phyloP scores from a whole-genome alignment of 352 stramenopile genomes.

The Phytophthora rubi region DNA sequence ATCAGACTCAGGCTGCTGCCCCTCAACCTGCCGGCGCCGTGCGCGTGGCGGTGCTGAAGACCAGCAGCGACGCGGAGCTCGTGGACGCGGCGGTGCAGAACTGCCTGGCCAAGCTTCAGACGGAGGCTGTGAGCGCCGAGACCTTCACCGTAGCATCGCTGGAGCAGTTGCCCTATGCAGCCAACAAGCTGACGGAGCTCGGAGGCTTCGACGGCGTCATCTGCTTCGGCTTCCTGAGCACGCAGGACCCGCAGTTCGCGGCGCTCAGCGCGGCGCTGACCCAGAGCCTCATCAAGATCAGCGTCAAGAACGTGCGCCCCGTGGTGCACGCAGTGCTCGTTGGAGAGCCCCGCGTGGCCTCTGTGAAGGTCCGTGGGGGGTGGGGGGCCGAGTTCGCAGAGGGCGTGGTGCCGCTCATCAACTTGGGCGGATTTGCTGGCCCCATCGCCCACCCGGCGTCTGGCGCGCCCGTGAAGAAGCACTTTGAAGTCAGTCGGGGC shows the following conservation, averaged over 20 bases:
- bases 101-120: conserved; percentile 46
- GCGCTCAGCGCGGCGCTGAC: conserved; percentile 61
- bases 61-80: conserved; percentile 68
- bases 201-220: conserved; percentile 80
- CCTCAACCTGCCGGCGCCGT: conserved; percentile 35
- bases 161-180: conserved; percentile 80
- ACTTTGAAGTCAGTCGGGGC: conserved; percentile 64
- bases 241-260: conserved; percentile 66
- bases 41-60: conserved; percentile 82
- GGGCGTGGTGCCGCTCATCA: conserved; percentile 62
- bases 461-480: conserved; percentile 55
- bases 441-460: conserved; percentile 48
- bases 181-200: conserved; percentile 79
- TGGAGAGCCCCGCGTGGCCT: conserved; percentile 76
- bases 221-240: conserved; percentile 80
- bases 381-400: conserved; percentile 75
- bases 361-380: conserved; percentile 73
- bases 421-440: conserved; percentile 71
- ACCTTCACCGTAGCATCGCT: conserved; percentile 75
- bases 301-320: conserved; percentile 79
- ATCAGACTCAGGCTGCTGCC: conserved; percentile 29
- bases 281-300: conserved; percentile 86
- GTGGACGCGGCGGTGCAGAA: conserved; percentile 75
- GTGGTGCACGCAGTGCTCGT: conserved; percentile 83
- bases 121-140: conserved; percentile 45